Percentiles rank a stretch among this genome's conserved stretches.
Conservation (phyloP, 1,284 basidiomycete species). For the Pseudozyma sp. region DNA sequence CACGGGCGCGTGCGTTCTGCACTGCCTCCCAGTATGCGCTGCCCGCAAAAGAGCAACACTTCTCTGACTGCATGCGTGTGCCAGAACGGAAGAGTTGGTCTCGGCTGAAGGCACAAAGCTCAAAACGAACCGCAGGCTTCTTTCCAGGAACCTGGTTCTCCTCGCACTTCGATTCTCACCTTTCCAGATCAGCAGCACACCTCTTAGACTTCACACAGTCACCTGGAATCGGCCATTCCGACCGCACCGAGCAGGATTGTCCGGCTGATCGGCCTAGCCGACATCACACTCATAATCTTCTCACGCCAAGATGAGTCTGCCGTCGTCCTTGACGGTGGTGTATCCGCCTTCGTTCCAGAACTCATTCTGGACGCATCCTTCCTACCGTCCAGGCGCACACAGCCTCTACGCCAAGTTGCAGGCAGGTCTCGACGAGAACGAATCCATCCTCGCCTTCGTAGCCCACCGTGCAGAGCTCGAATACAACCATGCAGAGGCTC, state of each 20-base stretch:
- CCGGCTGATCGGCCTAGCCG: background rate
- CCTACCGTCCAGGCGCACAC: slow-evolving; percentile 59
- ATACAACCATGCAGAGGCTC: slow-evolving; percentile 52
- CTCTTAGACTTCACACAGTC: background rate
- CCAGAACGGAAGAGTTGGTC: slow-evolving; percentile 8
- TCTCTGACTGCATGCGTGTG: slow-evolving; percentile 8
- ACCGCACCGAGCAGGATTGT: background rate
- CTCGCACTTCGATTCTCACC: background rate
- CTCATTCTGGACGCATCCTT: slow-evolving; percentile 65
- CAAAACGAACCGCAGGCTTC: slow-evolving; percentile 18
- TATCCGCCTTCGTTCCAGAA: slow-evolving; percentile 61
- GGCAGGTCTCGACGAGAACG: slow-evolving; percentile 63
- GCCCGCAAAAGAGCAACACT: slow-evolving; percentile 10
- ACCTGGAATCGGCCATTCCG: background rate
- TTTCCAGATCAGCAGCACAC: too few species aligned
- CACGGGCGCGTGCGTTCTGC: background rate
- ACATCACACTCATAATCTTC: background rate
- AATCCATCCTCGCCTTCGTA: slow-evolving; percentile 58
- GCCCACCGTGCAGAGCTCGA: slow-evolving; percentile 61
- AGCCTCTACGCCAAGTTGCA: slow-evolving; percentile 61
- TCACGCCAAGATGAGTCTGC: slow-evolving; percentile 51
- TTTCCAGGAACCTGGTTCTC: background rate
- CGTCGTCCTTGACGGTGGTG: slow-evolving; percentile 54
- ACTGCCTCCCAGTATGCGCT: slow-evolving; percentile 8
- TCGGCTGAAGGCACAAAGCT: slow-evolving; percentile 16